Conservation (phyloP, 2,329 filamentous ascomycete species). For the Hymenoscyphus infarciens region DNA sequence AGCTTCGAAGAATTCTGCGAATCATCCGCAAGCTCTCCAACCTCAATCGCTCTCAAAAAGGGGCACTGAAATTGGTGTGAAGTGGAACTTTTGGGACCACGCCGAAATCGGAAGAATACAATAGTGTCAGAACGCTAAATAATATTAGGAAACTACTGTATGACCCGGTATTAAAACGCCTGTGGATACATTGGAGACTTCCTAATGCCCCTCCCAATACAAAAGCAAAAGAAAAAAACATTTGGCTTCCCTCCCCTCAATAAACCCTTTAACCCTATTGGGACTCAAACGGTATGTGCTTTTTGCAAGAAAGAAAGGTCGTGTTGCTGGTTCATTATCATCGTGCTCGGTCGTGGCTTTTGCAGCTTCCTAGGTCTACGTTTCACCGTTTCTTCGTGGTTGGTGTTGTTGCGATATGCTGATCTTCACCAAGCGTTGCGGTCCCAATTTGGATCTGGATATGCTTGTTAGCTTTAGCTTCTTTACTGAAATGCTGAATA, state of each 20-base stretch:
- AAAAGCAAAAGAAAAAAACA: background rate
- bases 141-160: background rate
- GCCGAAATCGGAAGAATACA: background rate
- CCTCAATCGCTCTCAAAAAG: too few relatives aligned
- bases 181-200: background rate
- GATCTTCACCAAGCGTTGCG: constrained; percentile 73
- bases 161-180: background rate
- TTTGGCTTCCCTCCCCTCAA: background rate
- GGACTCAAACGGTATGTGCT: constrained; percentile 26
- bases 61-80: too few relatives aligned
- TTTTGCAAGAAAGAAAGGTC: constrained; percentile 26
- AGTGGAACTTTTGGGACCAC: background rate
- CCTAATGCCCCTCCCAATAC: background rate
- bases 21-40: too few relatives aligned
- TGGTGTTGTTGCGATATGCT: constrained; percentile 12
- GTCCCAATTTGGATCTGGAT: constrained; percentile 80
- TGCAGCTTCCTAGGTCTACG: constrained; percentile 42
- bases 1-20: too few relatives aligned
- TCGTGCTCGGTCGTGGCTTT: constrained; percentile 38
- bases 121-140: background rate
- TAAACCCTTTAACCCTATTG: constrained; percentile 4
- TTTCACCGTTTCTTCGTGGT: constrained; percentile 14
- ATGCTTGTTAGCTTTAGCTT: constrained; percentile 17
- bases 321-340: constrained; percentile 25
- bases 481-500: background rate